Base-by-base conservation (phyloP, 805 yeast genomes). In the Wickerhamomyces ciferrii region DNA sequence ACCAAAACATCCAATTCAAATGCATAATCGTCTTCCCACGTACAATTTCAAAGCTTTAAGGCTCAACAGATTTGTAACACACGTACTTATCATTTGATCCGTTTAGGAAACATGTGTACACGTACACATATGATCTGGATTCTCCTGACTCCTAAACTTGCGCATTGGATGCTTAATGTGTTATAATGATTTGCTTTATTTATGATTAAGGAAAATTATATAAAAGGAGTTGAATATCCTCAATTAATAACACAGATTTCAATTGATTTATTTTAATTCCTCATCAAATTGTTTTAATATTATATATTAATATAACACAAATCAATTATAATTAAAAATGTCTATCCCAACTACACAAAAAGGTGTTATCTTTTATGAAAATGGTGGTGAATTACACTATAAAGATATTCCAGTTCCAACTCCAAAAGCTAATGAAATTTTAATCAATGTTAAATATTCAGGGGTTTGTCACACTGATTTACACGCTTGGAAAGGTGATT, bases 401-500 rank as follows among this genome's bases (percentile, higher is more conserved):
- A 68, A 67, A 51, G 83, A 78, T 55, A 72, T 78, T 48, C 74
- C 80, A 6, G 82, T 78, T n/a, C 84, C 84, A 45, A 60, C 55
- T 42, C 84, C 85, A 50, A 75, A 74, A 55, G 67, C 83, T 45
- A 78, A 75, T 53, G 84, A 79, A 60, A 64, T 79, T 47, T 65
- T 79, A 58, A 65, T 79, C 61, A 75, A 79, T 55, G 79, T 79
- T 57, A 75, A 77, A 63, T 79, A 78, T 64, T 79, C 84, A 4
- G 84, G 84, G 61, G 84, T 79, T 19, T 79, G 84, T 58, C 84
- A 79, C 64, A 78, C 84, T 6, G 84, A 79, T 61, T 69, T 79
- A 59, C 84, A 79, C 61, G 84, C 84, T 35, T 79, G 83, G 82
- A 76, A 79, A 56, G 84, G 84, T 52, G 84, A 79, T 60, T 79